Evolutionary conservation across 2,329 filamentous ascomycete species (phyloP).

Genomic region (Alternaria novae-zelandiae): DNA sequence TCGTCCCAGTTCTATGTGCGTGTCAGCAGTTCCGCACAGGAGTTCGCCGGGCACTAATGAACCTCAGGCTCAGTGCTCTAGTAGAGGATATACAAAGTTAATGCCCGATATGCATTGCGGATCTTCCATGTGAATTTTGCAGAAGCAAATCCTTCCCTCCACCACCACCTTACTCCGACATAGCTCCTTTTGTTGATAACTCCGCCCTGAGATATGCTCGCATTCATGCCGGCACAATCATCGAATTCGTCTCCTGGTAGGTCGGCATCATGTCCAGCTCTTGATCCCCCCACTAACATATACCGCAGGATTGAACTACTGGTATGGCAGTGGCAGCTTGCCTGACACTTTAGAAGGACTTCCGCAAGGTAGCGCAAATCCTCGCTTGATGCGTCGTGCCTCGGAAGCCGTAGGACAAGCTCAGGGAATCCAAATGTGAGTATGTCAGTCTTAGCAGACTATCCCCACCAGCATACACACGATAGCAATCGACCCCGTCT

Average conservation of each 20-base stretch:
- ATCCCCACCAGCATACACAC: not conserved
- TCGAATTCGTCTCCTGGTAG: conserved; percentile 44
- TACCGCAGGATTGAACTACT: conserved; percentile 37
- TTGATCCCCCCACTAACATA: conserved; percentile 17
- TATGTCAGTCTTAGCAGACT: conserved; percentile 4
- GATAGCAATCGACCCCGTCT: not conserved
- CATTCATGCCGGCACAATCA: conserved; percentile 46
- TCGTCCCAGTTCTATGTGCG: conserved; percentile 39
- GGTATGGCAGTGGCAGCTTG: conserved; percentile 42
- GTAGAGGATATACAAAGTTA: conserved; percentile 40
- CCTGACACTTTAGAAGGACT: conserved; percentile 37
- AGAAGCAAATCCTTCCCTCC: conserved; percentile 28
- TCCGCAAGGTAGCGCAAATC: conserved; percentile 29
- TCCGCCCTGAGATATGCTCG: conserved; percentile 41
- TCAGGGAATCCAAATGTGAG: conserved; percentile 39
- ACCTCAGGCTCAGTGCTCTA: conserved; percentile 30
- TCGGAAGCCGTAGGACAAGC: conserved; percentile 42
- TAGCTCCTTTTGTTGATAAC: conserved; percentile 28
- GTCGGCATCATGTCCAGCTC: conserved; percentile 8
- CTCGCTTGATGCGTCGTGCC: conserved; percentile 41
- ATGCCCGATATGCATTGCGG: conserved; percentile 40
- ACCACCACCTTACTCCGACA: conserved; percentile 26
- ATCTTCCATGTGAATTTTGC: conserved; percentile 32
- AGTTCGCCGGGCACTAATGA: conserved; percentile 35
- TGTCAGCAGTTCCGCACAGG: conserved; percentile 39